Evolutionary conservation across 2,329 filamentous ascomycete genomes (phyloP).

Genomic region (Clonostachys rosea): DNA sequence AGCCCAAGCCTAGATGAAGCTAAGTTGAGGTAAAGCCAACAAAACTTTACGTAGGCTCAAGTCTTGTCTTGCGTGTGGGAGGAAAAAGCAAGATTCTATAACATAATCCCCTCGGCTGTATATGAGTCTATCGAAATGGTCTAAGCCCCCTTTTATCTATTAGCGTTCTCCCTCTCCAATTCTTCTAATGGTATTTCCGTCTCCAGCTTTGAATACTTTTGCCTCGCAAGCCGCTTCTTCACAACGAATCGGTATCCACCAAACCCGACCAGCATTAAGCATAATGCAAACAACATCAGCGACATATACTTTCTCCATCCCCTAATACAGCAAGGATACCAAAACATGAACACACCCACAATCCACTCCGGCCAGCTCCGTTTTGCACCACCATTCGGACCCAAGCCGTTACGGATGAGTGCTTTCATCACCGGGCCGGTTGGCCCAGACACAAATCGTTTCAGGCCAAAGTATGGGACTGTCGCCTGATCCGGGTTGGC

Average conservation of each 20-base stretch:
- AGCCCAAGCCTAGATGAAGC: too few species aligned
- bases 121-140: too few species aligned
- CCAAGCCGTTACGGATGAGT: constrained; percentile 21
- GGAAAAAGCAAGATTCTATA: too few species aligned
- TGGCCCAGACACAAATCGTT: constrained; percentile 21
- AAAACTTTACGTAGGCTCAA: too few species aligned
- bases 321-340: constrained; percentile 24
- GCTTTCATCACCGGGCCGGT: constrained; percentile 23
- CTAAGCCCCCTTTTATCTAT: too few species aligned
- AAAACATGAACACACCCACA: constrained; percentile 15
- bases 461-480: constrained; percentile 20
- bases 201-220: not conserved
- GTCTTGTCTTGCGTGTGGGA: too few species aligned
- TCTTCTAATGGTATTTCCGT: constrained; percentile 3
- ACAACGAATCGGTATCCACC: not conserved
- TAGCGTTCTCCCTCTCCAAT: not conserved
- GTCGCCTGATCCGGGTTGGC: constrained; percentile 22
- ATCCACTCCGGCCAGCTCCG: constrained; percentile 19
- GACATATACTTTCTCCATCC: constrained; percentile 24
- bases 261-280: not conserved
- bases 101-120: too few species aligned
- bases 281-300: constrained; percentile 1
- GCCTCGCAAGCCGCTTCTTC: not conserved
- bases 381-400: constrained; percentile 14
- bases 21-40: too few species aligned